Conservation (phyloP, 2,329 filamentous ascomycete species). For the Xylariaceae sp. region DNA sequence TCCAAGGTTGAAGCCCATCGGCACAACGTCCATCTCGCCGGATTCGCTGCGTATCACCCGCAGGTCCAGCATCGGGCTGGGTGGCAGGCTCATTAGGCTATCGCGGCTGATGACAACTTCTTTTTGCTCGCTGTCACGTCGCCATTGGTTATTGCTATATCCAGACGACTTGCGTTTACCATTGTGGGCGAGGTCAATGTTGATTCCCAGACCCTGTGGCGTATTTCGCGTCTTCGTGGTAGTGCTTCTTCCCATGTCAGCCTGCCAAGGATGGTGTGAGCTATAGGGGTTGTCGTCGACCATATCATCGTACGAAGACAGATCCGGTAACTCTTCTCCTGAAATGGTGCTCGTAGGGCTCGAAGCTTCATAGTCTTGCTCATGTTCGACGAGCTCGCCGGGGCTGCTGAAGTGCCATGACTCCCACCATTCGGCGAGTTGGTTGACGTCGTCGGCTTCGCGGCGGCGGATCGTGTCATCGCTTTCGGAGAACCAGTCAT, state of each 20-base stretch:
- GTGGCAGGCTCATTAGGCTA: slow-evolving; percentile 44
- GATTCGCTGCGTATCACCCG: slow-evolving; percentile 38
- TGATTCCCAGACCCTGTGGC: slow-evolving; percentile 8
- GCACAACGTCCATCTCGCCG: slow-evolving; percentile 40
- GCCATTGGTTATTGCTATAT: slow-evolving; percentile 28
- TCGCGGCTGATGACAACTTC: slow-evolving; percentile 20
- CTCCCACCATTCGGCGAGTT: slow-evolving; percentile 50
- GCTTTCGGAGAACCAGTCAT: slow-evolving; percentile 46
- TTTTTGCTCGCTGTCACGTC: slow-evolving; percentile 33
- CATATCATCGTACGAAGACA: slow-evolving; percentile 27
- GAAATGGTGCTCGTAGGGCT: slow-evolving; percentile 29
- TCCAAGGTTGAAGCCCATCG: slow-evolving; percentile 59
- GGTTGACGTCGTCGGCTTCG: slow-evolving; percentile 45
- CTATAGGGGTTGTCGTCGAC: slow-evolving; percentile 27
- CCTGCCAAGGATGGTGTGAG: slow-evolving; percentile 24
- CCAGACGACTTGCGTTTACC: slow-evolving; percentile 19
- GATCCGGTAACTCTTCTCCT: slow-evolving; percentile 26
- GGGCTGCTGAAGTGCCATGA: slow-evolving; percentile 44
- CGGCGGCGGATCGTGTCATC: slow-evolving; percentile 36
- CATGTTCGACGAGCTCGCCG: slow-evolving; percentile 36
- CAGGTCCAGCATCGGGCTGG: slow-evolving; percentile 48
- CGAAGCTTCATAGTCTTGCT: slow-evolving; percentile 30
- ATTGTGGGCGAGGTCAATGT: slow-evolving; percentile 3
- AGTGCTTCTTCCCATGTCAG: too few species aligned
- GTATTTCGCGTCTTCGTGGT: too few species aligned